phyloP scores from a whole-genome alignment of 2,329 filamentous ascomycete species.

The Colletotrichum sp. region DNA sequence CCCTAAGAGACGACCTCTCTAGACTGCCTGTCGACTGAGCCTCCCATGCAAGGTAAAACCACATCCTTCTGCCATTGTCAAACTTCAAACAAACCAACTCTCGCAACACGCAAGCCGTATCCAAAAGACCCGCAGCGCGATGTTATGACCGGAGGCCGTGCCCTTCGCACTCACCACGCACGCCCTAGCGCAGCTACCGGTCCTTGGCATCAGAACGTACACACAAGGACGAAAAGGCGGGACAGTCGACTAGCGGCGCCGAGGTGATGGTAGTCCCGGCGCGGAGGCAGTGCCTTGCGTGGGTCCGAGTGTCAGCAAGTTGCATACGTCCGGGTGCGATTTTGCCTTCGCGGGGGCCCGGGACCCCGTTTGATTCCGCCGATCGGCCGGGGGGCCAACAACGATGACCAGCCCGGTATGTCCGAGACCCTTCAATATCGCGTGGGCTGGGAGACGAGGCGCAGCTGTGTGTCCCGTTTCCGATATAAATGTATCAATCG shows the following conservation, averaged over 20 bases:
- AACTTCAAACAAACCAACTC: background rate
- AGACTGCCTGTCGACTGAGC: background rate
- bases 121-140: background rate
- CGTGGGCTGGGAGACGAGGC: background rate
- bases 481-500: background rate
- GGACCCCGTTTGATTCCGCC: background rate
- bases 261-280: background rate
- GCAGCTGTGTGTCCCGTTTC: background rate
- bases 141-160: background rate
- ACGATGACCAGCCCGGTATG: background rate
- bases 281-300: background rate
- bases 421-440: background rate
- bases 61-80: background rate
- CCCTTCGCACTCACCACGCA: background rate
- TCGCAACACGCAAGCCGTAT: background rate
- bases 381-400: background rate
- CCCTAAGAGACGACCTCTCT: background rate
- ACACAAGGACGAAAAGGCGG: background rate
- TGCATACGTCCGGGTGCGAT: background rate
- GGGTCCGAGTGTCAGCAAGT: slow-evolving; percentile 4
- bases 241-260: background rate
- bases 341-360: background rate
- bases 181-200: background rate
- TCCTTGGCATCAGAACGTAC: background rate
- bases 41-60: background rate